phyloP scores from a whole-genome alignment of 1,284 basidiomycete genomes.

The Moesziomyces sp. region DNA sequence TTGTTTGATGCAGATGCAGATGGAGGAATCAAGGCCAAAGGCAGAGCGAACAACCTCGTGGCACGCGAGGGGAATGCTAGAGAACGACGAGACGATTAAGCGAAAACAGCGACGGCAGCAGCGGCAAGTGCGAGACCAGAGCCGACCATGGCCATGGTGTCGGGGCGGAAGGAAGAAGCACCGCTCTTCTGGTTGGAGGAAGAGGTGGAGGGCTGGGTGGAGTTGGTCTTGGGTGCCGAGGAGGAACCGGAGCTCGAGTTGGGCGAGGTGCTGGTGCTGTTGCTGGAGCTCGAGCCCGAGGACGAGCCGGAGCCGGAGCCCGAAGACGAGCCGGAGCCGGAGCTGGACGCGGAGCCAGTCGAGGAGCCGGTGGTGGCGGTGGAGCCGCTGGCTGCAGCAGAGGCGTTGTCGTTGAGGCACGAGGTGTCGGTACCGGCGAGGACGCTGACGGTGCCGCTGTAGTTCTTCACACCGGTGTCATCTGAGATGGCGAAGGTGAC shows the following conservation, averaged over 20 bases:
- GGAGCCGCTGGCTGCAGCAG: conserved; percentile 24
- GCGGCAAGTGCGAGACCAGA: conserved; percentile 34
- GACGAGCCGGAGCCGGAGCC: conserved; percentile 7
- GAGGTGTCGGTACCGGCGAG: conserved; percentile 24
- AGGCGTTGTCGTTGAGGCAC: conserved; percentile 21
- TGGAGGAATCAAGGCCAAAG: neutral
- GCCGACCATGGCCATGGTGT: conserved; percentile 28
- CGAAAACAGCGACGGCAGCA: conserved; percentile 28
- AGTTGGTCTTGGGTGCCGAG: neutral
- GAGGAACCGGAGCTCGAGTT: too few species aligned
- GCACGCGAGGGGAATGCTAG: neutral
- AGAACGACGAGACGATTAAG: conserved; percentile 10
- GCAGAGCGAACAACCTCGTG: too few species aligned
- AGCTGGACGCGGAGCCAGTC: conserved; percentile 9
- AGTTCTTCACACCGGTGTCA: conserved; percentile 23
- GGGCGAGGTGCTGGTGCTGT: neutral
- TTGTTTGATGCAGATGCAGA: neutral
- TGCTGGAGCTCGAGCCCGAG: conserved; percentile 8
- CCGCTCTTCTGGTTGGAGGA: conserved; percentile 27
- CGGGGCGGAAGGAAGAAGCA: conserved; percentile 17
- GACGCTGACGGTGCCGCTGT: conserved; percentile 29
- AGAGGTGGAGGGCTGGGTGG: conserved; percentile 12
- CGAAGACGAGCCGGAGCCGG: neutral
- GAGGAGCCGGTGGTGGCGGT: conserved; percentile 17
- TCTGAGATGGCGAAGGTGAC: conserved; percentile 44